Evolutionary conservation across 2,329 filamentous ascomycete genomes (phyloP), one percentile per base, ranked within the genome.

Genomic region (Hymenoscyphus salicellus): DNA sequence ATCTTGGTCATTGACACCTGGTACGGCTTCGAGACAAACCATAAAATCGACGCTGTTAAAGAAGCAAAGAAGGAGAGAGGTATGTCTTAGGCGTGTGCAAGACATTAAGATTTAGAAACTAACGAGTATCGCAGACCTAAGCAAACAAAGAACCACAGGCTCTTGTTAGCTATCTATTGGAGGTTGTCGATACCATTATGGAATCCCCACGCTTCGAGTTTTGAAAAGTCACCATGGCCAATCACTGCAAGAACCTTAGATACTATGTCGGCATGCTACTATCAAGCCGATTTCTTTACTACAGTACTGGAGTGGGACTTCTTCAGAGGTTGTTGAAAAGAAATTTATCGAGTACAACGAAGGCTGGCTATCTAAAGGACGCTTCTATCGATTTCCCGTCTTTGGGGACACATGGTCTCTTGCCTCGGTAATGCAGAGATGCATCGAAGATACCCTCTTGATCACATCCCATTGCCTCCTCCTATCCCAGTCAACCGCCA

Each of bases 221-320:
- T 17, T 64, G 20, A 2, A 71, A 73, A 5, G 32, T 56, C 0
- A 57, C 64, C n/a, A 56, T 76, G 6, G 49, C 38, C 1, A 28
- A 62, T 10, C 72, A 75, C 28, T 64, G 70, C 2, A 72, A 71
- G 49, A 41, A 56, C 3, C 67, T 82, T 3, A 76, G 78, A 0
- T 79, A 83, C 23, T 78, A 84, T 62, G 74, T 83, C 5, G 74
- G 76, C 56, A 79, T 80, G 1, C 71, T 83, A 0, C 70, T 80
- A 14, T n/a, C n/a, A n/a, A n/a, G n/a, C n/a, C n/a, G n/a, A n/a
- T n/a, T n/a, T n/a, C n/a, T n/a, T n/a, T n/a, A n/a, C n/a, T n/a
- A n/a, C n/a, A n/a, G n/a, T n/a, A n/a, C n/a, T n/a, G n/a, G n/a
- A n/a, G n/a, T n/a, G n/a, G n/a, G n/a, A n/a, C n/a, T n/a, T n/a